These are phyloP conservation scores for Cytospora leucostoma DNA, from an alignment of 2,329 filamentous ascomycete species.

Conservation along the genomic window DNA sequence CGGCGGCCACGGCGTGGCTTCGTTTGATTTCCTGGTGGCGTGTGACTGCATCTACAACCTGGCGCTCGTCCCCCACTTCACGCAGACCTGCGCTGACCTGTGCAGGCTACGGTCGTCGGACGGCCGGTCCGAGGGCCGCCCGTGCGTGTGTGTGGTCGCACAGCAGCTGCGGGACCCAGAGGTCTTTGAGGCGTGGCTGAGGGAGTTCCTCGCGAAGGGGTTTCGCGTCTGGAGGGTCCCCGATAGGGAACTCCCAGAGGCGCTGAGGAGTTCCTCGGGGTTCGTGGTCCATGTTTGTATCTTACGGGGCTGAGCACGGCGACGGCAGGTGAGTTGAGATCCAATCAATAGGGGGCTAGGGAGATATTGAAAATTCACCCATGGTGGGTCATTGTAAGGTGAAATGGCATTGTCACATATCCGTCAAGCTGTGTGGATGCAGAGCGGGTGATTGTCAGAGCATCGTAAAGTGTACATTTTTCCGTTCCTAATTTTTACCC, in stretches of 20 bases:
- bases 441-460: background rate
- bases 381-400: background rate
- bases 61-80: constrained; percentile 75
- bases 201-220: constrained; percentile 56
- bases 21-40: constrained; percentile 74
- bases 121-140: constrained; percentile 32
- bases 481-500: constrained; percentile 11
- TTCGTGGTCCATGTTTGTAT: constrained; percentile 83
- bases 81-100: constrained; percentile 76
- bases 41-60: constrained; percentile 98
- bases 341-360: background rate
- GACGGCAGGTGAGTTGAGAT: background rate
- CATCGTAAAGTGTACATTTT: background rate
- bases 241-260: constrained; percentile 60
- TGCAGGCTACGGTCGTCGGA: constrained; percentile 58
- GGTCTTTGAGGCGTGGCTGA: constrained; percentile 82
- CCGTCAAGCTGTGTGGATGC: background rate
- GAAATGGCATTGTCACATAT: background rate
- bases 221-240: constrained; percentile 80
- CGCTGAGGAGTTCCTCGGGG: constrained; percentile 65
- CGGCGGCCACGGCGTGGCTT: constrained; percentile 30
- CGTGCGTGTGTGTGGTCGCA: constrained; percentile 77
- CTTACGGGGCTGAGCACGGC: constrained; percentile 38
- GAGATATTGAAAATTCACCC: background rate
- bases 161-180: constrained; percentile 86